phyloP scores from a whole-genome alignment of 1,284 basidiomycete species.

The Fomitopsis pinicola region DNA sequence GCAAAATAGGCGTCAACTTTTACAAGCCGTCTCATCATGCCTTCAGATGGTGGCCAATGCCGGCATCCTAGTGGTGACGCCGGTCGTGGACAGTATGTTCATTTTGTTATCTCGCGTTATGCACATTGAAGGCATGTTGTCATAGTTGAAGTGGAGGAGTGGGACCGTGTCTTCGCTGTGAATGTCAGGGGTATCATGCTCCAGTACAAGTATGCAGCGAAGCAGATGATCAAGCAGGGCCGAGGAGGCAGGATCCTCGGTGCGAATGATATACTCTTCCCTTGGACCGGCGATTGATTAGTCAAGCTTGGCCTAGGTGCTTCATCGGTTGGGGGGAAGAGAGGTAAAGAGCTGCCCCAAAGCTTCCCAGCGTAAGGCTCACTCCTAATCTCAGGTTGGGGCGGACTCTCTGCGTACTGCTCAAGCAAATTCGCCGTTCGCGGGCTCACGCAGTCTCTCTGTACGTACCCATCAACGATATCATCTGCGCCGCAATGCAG shows the following conservation, averaged over 20 bases:
- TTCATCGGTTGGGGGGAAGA: conserved; percentile 22
- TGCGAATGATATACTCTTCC: background rate
- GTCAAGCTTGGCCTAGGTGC: conserved; percentile 10
- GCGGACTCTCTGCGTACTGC: conserved; percentile 9
- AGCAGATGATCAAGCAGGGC: conserved; percentile 31
- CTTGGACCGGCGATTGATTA: background rate
- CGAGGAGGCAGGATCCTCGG: conserved; percentile 32
- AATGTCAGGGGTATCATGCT: conserved; percentile 31
- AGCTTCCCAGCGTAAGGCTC: background rate
- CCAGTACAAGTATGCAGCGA: conserved; percentile 32
- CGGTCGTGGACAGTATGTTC: conserved; percentile 20
- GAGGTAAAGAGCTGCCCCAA: conserved; percentile 9
- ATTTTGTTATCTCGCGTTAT: background rate
- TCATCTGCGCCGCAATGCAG: background rate
- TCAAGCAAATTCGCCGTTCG: conserved; percentile 28
- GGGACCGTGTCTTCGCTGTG: conserved; percentile 24
- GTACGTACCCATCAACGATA: background rate
- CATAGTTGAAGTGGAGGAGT: conserved; percentile 19
- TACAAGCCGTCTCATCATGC: background rate
- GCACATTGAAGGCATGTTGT: background rate
- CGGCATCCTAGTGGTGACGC: conserved; percentile 19
- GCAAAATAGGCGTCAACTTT: background rate
- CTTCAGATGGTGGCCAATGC: conserved; percentile 31
- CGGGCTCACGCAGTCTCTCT: conserved; percentile 23
- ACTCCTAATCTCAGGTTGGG: background rate